phyloP scores from a whole-genome alignment of 495 filamentous ascomycete genomes.

The Echria macrotheca region DNA sequence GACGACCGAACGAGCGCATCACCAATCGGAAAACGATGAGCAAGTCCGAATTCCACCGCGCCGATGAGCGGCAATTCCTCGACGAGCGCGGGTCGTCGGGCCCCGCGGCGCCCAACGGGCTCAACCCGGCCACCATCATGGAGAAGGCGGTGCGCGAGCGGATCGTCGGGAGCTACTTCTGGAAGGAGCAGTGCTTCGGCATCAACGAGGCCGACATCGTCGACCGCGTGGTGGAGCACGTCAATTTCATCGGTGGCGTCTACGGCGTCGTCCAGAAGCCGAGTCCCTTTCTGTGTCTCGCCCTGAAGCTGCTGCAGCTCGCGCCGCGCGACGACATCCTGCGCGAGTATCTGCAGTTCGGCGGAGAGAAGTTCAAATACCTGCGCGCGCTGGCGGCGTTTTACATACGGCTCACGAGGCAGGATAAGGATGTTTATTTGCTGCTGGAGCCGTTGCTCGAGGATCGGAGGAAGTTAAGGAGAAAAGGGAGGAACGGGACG shows the following conservation, averaged over 20 bases:
- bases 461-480: constrained; percentile 77
- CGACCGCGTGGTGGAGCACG: constrained; percentile 81
- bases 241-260: constrained; percentile 75
- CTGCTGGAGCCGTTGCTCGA: constrained; percentile 77
- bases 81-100: constrained; percentile 62
- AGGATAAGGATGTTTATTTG: constrained; percentile 71
- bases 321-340: constrained; percentile 73
- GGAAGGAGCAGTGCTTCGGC: constrained; percentile 97
- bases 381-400: constrained; percentile 82
- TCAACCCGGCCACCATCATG: constrained; percentile 84
- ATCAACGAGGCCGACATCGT: constrained; percentile 86
- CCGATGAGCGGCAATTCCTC: constrained; percentile 69
- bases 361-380: constrained; percentile 80
- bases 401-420: constrained; percentile 86
- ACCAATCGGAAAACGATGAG: no score
- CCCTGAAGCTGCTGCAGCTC: constrained; percentile 90
- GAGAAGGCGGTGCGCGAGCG: constrained; percentile 91
- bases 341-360: constrained; percentile 69
- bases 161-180: constrained; percentile 91
- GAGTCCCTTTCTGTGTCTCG: constrained; percentile 88
- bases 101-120: constrained; percentile 55
- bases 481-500: constrained; percentile 65
- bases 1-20: no score
- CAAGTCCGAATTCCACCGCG: constrained; percentile 50
- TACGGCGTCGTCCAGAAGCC: constrained; percentile 77